These are phyloP conservation scores for Pelargonium nanum DNA, from an alignment of 345 rosid species.

Conservation along the genomic window DNA sequence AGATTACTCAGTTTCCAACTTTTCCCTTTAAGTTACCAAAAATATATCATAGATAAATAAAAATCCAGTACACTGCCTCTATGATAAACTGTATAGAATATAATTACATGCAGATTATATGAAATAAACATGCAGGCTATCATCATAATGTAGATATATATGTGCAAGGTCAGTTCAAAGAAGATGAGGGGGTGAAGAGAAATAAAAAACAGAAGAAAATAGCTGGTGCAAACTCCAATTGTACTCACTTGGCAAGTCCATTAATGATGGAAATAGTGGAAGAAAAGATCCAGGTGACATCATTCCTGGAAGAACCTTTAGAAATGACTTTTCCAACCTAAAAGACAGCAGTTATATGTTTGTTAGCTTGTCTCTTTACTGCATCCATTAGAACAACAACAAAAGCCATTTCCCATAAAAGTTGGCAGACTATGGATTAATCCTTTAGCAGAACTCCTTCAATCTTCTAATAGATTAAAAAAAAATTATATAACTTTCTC, in stretches of 20 bases:
- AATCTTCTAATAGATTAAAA: too few relatives aligned
- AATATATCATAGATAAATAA: too few relatives aligned
- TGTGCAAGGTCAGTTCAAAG: neutral
- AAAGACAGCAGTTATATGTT: constrained; percentile 15
- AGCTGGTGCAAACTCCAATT: too few relatives aligned
- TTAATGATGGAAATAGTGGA: constrained; percentile 72
- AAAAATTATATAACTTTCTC: neutral
- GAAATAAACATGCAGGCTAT: too few relatives aligned
- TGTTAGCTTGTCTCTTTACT: constrained; percentile 3
- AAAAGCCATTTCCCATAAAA: neutral
- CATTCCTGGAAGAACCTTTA: constrained; percentile 62
- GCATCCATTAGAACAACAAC: neutral
- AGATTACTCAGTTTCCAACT: too few relatives aligned
- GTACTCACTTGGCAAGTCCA: constrained; percentile 91
- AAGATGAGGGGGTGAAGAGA: neutral
- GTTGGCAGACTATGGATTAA: too few relatives aligned
- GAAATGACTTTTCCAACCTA: constrained; percentile 73
- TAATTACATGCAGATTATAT: too few relatives aligned
- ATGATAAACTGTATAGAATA: too few relatives aligned
- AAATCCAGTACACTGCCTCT: too few relatives aligned
- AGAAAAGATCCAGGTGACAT: constrained; percentile 89
- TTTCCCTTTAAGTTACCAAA: too few relatives aligned
- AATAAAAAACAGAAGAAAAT: neutral
- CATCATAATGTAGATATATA: too few relatives aligned
- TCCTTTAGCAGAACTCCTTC: too few relatives aligned